phyloP scores from a whole-genome alignment of 1,284 basidiomycete species.

The Boletus sp. region DNA sequence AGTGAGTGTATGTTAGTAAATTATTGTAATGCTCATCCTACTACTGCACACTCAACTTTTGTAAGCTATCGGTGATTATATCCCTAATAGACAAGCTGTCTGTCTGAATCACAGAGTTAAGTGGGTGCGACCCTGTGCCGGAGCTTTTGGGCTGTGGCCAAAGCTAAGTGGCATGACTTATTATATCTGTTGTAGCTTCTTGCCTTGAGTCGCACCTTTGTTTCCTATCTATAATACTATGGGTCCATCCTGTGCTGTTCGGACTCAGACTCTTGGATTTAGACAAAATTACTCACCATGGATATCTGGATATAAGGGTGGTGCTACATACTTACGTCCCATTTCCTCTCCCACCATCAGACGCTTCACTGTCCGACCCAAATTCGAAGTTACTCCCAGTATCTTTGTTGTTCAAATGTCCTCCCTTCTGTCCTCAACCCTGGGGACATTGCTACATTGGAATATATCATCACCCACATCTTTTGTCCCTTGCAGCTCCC shows the following conservation, averaged over 20 bases:
- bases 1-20: too few species aligned
- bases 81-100: too few species aligned
- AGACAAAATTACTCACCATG: constrained; percentile 1
- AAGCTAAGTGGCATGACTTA: too few species aligned
- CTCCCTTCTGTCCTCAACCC: constrained; percentile 2
- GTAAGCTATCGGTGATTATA: too few species aligned
- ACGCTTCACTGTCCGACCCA: neutral
- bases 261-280: neutral
- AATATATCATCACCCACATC: constrained; percentile 29
- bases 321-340: too few species aligned
- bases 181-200: too few species aligned
- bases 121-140: too few species aligned
- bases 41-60: too few species aligned
- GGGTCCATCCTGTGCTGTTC: constrained; percentile 40
- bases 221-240: neutral
- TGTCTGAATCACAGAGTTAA: too few species aligned
- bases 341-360: neutral
- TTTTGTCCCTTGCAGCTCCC: constrained; percentile 32
- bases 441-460: constrained; percentile 8
- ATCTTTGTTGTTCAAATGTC: constrained; percentile 5
- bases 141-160: too few species aligned
- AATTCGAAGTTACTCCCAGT: neutral
- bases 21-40: too few species aligned
- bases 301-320: constrained; percentile 1
- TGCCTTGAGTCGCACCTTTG: neutral